phyloP scores from a whole-genome alignment of 345 rosid genomes.

The Camelina neglecta region DNA sequence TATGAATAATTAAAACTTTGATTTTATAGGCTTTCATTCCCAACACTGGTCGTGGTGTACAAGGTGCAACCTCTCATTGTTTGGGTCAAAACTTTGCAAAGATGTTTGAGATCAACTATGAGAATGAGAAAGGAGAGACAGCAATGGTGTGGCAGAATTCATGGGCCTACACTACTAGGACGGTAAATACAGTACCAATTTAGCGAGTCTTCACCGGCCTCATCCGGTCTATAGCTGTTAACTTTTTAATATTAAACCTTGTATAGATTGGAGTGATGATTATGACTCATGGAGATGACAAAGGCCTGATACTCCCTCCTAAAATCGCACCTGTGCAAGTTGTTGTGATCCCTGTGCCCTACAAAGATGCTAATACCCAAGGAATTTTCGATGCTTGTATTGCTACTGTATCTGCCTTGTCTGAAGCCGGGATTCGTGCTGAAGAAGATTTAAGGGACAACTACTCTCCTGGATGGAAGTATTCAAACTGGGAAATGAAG shows the following conservation, averaged over 20 bases:
- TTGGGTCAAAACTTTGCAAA: conserved; percentile 96
- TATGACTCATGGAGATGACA: conserved; percentile 95
- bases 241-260: conserved; percentile 27
- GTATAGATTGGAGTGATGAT: conserved; percentile 93
- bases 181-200: conserved; percentile 42
- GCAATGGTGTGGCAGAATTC: conserved; percentile 98
- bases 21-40: conserved; percentile 85
- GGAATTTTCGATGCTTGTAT: conserved; percentile 87
- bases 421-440: conserved; percentile 75
- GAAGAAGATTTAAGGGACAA: conserved; percentile 84
- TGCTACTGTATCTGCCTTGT: conserved; percentile 70
- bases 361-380: conserved; percentile 80
- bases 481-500: conserved; percentile 97
- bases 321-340: conserved; percentile 91
- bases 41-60: conserved; percentile 94
- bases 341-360: conserved; percentile 89
- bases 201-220: neutral
- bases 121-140: conserved; percentile 92
- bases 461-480: conserved; percentile 99
- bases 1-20: neutral
- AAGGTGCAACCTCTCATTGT: conserved; percentile 99
- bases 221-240: neutral
- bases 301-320: conserved; percentile 68
- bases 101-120: conserved; percentile 90
- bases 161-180: conserved; percentile 95